Evolutionary conservation across 129 eudicot genomes (phyloP), one percentile per base, ranked within the genome.

Genomic region (Ambrosia trifida): DNA sequence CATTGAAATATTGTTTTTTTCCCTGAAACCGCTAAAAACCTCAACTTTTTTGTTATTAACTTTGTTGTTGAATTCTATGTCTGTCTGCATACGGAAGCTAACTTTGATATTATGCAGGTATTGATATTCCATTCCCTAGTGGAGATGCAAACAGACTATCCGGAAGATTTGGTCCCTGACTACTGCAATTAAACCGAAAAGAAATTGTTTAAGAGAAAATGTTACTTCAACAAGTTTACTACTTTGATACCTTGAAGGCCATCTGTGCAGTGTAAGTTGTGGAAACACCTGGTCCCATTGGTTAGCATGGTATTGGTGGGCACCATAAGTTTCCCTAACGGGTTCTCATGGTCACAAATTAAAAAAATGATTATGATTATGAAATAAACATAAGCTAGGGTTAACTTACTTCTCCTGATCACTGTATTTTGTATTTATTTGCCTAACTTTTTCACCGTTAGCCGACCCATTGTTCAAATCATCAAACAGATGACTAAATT

Each of bases 331-430:
- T n/a, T n/a, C n/a, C n/a, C n/a, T n/a, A n/a, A n/a, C n/a, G n/a
- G n/a, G n/a, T n/a, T n/a, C n/a, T n/a, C n/a, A n/a, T n/a, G n/a
- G n/a, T n/a, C n/a, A n/a, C n/a, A n/a, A 17, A 43, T 19, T 8
- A 8, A 9, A 52, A 10, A 7, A 17, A 47, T 6, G 13, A 68
- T 19, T 54, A 38, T 4, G 24, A 12, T 3, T 12, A 62, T 4
- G n/a, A n/a, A n/a, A n/a, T n/a, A n/a, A n/a, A n/a, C n/a, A n/a
- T n/a, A n/a, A n/a, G n/a, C n/a, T n/a, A n/a, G 17, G 20, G 45
- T 16, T 16, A 19, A 62, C 76, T 30, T 86, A 89, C 96, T 88
- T 89, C 70, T 84, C 96, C 60, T 84, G 88, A 47, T 86, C 86
- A 35, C 63, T 62, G 63, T 70, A 82, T 35, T 74, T 75, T 45